These are phyloP conservation scores for Ceratobasidium sp. DNA, from an alignment of 1,284 basidiomycete species.

Conservation along the genomic window DNA sequence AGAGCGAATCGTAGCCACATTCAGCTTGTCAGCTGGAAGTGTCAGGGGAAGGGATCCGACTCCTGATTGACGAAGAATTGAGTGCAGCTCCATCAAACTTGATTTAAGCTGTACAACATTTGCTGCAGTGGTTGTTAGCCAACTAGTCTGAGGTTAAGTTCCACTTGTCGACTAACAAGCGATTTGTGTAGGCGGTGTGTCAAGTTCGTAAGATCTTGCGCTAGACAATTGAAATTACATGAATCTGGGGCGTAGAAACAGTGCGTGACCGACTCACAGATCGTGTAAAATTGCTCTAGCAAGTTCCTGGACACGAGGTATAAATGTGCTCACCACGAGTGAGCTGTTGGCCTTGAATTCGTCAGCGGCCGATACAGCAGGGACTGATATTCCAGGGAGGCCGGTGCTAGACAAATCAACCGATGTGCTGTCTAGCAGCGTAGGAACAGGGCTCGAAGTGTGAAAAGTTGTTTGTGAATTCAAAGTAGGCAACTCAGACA, in stretches of 20 bases:
- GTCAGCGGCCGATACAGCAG: slow-evolving; percentile 12
- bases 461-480: slow-evolving; percentile 30
- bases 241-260: too few species aligned
- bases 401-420: slow-evolving; percentile 25
- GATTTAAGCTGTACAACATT: slow-evolving; percentile 35
- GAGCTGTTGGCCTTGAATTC: slow-evolving; percentile 36
- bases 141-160: background rate
- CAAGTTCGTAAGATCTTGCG: slow-evolving; percentile 33
- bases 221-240: background rate
- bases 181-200: slow-evolving; percentile 20
- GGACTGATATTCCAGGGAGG: slow-evolving; percentile 10
- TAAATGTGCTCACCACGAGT: slow-evolving; percentile 27
- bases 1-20: slow-evolving; percentile 13
- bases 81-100: slow-evolving; percentile 29
- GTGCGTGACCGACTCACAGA: slow-evolving; percentile 4
- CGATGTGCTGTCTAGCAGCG: slow-evolving; percentile 31
- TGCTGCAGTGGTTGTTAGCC: background rate
- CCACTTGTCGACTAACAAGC: slow-evolving; percentile 1
- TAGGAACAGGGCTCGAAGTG: slow-evolving; percentile 26
- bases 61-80: slow-evolving; percentile 31
- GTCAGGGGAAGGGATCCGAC: slow-evolving; percentile 19
- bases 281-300: slow-evolving; percentile 30
- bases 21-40: background rate
- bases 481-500: slow-evolving; percentile 31
- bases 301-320: slow-evolving; percentile 39